A percentile compares a stretch with the other conserved stretches of the same genome.
Evolutionary conservation across 2,329 filamentous ascomycete species (phyloP).

Genomic region (Ophioceras dolichostomum): DNA sequence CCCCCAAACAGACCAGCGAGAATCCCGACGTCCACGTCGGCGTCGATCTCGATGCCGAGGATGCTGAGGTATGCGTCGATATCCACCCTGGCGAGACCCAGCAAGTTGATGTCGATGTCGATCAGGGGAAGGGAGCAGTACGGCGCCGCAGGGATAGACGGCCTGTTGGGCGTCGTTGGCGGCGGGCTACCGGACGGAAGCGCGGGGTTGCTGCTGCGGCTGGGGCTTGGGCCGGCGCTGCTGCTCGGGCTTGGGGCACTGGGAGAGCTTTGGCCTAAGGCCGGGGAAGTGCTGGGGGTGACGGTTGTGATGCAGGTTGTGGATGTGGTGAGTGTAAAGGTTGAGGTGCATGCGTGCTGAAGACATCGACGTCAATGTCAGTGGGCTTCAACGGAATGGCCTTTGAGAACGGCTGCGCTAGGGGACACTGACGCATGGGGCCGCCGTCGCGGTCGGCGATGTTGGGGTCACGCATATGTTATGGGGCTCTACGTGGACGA

Average conservation of each 20-base stretch:
- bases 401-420: too few relatives aligned
- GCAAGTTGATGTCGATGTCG: slow-evolving; percentile 4
- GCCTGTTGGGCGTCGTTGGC: background rate
- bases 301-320: background rate
- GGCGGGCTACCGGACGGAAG: too few relatives aligned
- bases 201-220: background rate
- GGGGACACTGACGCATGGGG: too few relatives aligned
- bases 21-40: background rate
- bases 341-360: too few relatives aligned
- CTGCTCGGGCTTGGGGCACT: background rate
- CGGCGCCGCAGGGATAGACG: background rate
- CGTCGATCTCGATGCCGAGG: background rate
- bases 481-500: slow-evolving; percentile 10
- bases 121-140: background rate
- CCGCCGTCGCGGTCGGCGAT: too few relatives aligned
- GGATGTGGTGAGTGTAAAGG: slow-evolving; percentile 9
- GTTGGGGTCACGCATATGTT: slow-evolving; percentile 15
- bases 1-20: background rate
- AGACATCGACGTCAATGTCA: too few relatives aligned
- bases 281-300: too few relatives aligned
- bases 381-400: too few relatives aligned
- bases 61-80: slow-evolving; percentile 4
- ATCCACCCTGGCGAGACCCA: slow-evolving; percentile 5
- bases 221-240: background rate
- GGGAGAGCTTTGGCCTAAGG: background rate